Conservation (phyloP, 768 basidiomycete genomes). For the Epithele typhae region DNA sequence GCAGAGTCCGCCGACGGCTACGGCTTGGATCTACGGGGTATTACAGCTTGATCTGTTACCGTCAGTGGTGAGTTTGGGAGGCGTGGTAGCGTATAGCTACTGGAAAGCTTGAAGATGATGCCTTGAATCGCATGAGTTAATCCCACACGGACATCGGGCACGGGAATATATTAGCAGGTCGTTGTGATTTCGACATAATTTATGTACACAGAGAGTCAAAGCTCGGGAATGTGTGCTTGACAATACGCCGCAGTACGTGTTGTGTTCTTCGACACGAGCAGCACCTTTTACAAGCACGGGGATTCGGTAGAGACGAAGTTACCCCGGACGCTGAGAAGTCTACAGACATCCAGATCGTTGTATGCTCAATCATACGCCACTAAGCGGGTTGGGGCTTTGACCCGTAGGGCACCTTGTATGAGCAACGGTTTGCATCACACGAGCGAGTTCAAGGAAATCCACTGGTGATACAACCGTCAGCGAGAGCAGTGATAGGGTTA, state of each 20-base stretch:
- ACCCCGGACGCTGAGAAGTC: not conserved
- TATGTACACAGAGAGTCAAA: not conserved
- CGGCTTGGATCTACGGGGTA: slow-evolving; percentile 73
- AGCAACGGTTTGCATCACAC: too few relatives aligned
- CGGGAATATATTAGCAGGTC: too few relatives aligned
- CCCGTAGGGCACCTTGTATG: slow-evolving; percentile 30
- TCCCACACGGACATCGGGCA: too few relatives aligned
- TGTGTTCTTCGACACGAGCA: slow-evolving; percentile 21
- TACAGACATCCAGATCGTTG: slow-evolving; percentile 2
- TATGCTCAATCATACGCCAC: slow-evolving; percentile 31
- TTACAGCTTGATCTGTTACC: slow-evolving; percentile 64
- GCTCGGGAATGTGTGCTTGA: slow-evolving; percentile 25
- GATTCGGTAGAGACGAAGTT: not conserved
- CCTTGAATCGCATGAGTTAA: slow-evolving; percentile 17
- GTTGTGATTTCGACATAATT: not conserved
- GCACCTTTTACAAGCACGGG: slow-evolving; percentile 28
- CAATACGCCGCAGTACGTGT: slow-evolving; percentile 27
- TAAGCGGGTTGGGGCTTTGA: slow-evolving; percentile 21
- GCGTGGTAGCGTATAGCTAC: slow-evolving; percentile 57
- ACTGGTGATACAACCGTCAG: too few relatives aligned
- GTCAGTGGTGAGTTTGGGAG: slow-evolving; percentile 50
- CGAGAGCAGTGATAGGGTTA: too few relatives aligned
- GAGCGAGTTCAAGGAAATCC: too few relatives aligned
- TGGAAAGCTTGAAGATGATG: slow-evolving; percentile 52
- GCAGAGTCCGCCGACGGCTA: slow-evolving; percentile 74